A percentile compares a stretch with the other conserved stretches of the same genome.
These are phyloP conservation scores for Suhomyces canberraensis DNA, from an alignment of 805 yeast species.

Conservation along the genomic window DNA sequence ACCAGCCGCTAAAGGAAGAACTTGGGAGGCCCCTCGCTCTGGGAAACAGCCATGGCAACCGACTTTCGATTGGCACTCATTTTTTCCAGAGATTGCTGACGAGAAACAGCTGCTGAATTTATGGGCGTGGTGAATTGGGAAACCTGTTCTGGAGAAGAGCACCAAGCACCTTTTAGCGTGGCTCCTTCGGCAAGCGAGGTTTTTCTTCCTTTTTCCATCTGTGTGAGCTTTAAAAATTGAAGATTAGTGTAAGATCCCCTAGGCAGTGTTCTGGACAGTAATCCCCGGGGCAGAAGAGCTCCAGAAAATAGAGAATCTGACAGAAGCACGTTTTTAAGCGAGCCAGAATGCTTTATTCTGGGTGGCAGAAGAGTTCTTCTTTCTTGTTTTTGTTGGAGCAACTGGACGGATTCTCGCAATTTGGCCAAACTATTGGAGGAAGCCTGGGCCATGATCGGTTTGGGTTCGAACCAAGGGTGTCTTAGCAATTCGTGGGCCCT, in stretches of 20 bases:
- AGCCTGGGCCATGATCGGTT: slow-evolving; percentile 1
- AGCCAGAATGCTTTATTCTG: not conserved
- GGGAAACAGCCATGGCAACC: not conserved
- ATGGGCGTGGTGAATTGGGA: slow-evolving; percentile 24
- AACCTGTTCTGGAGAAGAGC: slow-evolving; percentile 25
- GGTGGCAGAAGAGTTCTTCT: not conserved
- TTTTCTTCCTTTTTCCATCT: slow-evolving; percentile 9
- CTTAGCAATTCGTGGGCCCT: slow-evolving; percentile 41
- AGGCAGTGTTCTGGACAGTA: not conserved
- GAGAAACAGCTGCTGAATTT: slow-evolving; percentile 10
- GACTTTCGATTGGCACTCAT: not conserved
- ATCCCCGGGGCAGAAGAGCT: not conserved
- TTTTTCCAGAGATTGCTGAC: slow-evolving; percentile 9
- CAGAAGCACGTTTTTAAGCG: not conserved
- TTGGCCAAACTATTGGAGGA: slow-evolving; percentile 2
- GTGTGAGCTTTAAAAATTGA: slow-evolving; percentile 2
- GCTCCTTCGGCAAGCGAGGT: slow-evolving; percentile 11
- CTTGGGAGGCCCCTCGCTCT: not conserved
- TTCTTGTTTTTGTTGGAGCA: slow-evolving; percentile 1
- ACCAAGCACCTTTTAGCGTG: slow-evolving; percentile 23
- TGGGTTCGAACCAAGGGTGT: slow-evolving; percentile 37
- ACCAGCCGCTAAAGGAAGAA: slow-evolving; percentile 1
- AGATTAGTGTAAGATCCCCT: not conserved
- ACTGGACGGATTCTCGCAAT: slow-evolving; percentile 5
- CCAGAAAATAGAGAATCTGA: not conserved